Percentiles rank a stretch among this genome's conserved stretches.
Evolutionary conservation across 768 basidiomycete species (phyloP).

Genomic region (Tremella mesenterica): DNA sequence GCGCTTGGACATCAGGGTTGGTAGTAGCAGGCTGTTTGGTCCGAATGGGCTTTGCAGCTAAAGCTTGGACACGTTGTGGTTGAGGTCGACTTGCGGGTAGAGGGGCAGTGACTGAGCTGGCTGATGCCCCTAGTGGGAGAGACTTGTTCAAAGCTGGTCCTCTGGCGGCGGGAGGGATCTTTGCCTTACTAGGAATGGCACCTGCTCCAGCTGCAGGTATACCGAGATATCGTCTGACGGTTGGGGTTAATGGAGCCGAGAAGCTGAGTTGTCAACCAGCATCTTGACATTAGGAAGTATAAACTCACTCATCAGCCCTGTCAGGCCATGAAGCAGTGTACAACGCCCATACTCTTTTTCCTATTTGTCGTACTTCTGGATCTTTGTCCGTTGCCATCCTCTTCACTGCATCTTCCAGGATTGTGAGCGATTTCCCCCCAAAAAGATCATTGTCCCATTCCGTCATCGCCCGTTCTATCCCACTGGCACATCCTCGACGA

Average conservation of each 20-base stretch:
- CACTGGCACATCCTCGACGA: conserved; percentile 29
- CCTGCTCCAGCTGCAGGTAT: conserved; percentile 24
- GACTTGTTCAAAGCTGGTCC: conserved; percentile 7
- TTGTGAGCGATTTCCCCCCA: conserved; percentile 27
- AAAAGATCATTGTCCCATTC: conserved; percentile 38
- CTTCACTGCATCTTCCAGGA: conserved; percentile 43
- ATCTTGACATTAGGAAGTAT: neutral
- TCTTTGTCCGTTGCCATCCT: conserved; percentile 46
- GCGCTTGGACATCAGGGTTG: neutral
- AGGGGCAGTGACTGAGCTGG: neutral
- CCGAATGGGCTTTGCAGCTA: neutral
- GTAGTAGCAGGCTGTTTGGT: neutral
- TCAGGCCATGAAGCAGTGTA: conserved; percentile 43
- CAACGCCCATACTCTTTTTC: conserved; percentile 44
- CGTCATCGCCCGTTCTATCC: conserved; percentile 27
- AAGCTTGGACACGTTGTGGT: neutral
- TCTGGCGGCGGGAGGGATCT: neutral
- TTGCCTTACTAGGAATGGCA: conserved; percentile 10
- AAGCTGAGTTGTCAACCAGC: conserved; percentile 33
- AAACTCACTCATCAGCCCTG: conserved; percentile 42
- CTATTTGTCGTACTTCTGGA: conserved; percentile 42
- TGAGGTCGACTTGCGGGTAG: neutral
- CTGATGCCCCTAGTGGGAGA: conserved; percentile 3
- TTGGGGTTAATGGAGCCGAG: conserved; percentile 46
- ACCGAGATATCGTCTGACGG: conserved; percentile 45